Conservation (phyloP, 2,329 filamentous ascomycete species). For the Saccharata proteae region DNA sequence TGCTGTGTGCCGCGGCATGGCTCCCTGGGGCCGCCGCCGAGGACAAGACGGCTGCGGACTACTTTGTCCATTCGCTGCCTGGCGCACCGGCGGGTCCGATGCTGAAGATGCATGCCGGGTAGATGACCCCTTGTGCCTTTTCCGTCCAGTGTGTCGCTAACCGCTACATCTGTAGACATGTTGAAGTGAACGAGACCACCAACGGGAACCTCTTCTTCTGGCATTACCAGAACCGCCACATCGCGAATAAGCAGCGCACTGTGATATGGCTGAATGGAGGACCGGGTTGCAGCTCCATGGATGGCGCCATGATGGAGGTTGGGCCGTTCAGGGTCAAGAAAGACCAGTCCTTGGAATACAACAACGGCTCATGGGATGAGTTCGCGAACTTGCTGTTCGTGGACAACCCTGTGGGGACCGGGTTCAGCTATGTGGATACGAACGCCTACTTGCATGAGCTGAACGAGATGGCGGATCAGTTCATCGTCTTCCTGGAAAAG, state of each 20-base stretch:
- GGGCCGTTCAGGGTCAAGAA: slow-evolving; percentile 82
- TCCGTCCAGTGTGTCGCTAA: too few species aligned
- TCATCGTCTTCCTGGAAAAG: slow-evolving; percentile 79
- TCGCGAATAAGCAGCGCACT: slow-evolving; percentile 79
- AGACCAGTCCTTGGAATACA: slow-evolving; percentile 58
- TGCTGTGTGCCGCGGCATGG: slow-evolving; percentile 21
- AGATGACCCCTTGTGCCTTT: slow-evolving; percentile 27
- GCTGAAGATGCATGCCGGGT: slow-evolving; percentile 98
- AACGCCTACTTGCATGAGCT: slow-evolving; percentile 78
- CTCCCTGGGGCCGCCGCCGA: slow-evolving; percentile 20
- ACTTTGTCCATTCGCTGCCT: slow-evolving; percentile 76
- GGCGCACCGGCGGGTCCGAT: slow-evolving; percentile 68
- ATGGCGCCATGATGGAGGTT: slow-evolving; percentile 92
- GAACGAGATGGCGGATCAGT: slow-evolving; percentile 78
- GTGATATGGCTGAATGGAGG: slow-evolving; percentile 97
- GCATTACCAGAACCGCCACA: slow-evolving; percentile 93
- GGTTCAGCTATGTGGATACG: slow-evolving; percentile 90
- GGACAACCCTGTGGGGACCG: slow-evolving; percentile 92
- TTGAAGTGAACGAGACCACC: slow-evolving; percentile 73
- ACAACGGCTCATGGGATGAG: slow-evolving; percentile 96
- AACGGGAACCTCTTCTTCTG: slow-evolving; percentile 98
- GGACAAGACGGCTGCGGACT: slow-evolving; percentile 63
- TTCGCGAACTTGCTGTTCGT: slow-evolving; percentile 96
- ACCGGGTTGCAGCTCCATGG: slow-evolving; percentile 93
- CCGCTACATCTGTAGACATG: slow-evolving; percentile 58